phyloP scores from a whole-genome alignment of 2,329 filamentous ascomycete species.

The Colletotrichum sp. region DNA sequence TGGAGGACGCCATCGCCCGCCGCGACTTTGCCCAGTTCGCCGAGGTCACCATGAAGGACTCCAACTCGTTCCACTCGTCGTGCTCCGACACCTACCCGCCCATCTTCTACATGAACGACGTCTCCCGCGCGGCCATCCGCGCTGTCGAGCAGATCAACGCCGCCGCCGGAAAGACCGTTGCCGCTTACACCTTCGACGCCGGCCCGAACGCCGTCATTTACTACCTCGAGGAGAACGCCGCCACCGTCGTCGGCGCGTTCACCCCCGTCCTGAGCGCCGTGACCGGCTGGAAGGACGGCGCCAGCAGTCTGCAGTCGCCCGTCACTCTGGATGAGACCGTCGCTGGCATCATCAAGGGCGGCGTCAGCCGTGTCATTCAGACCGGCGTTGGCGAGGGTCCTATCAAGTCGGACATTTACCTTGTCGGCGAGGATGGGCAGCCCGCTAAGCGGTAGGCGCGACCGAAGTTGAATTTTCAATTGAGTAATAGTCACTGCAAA shows the following conservation, averaged over 20 bases:
- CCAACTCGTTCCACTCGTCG: conserved; percentile 94
- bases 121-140: conserved; percentile 83
- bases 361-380: conserved; percentile 87
- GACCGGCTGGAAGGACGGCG: conserved; percentile 74
- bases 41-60: conserved; percentile 93
- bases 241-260: conserved; percentile 78
- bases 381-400: conserved; percentile 93
- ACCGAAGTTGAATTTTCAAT: neutral
- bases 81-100: conserved; percentile 96
- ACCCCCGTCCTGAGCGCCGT: conserved; percentile 67
- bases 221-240: conserved; percentile 81
- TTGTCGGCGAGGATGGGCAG: conserved; percentile 72
- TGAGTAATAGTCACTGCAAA: neutral
- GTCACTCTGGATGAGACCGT: conserved; percentile 70
- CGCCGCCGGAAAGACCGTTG: conserved; percentile 77
- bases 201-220: conserved; percentile 98
- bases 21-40: conserved; percentile 88
- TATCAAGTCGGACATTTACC: conserved; percentile 75
- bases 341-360: conserved; percentile 72
- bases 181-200: conserved; percentile 96
- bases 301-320: conserved; percentile 55
- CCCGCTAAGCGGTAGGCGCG: conserved; percentile 35
- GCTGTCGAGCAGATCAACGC: conserved; percentile 90
- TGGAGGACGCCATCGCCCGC: conserved; percentile 80
- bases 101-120: conserved; percentile 98